These are phyloP conservation scores for Chaetoscypha palmicola DNA, from an alignment of 2,329 filamentous ascomycete species.

Conservation along the genomic window DNA sequence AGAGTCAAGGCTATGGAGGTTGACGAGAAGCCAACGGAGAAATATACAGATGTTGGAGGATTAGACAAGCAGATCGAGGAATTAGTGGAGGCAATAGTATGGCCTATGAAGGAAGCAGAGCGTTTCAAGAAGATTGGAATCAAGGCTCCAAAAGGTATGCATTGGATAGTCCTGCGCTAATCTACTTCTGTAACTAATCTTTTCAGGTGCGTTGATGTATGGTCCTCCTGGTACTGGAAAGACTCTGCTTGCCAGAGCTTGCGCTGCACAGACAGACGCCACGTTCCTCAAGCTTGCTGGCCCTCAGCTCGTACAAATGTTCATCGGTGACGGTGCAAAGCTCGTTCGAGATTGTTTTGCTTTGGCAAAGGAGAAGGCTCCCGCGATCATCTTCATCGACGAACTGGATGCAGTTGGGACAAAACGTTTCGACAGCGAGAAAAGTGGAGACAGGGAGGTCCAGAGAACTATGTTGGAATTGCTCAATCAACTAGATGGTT, in stretches of 20 bases:
- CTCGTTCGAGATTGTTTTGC: slow-evolving; percentile 96
- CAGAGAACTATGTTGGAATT: slow-evolving; percentile 98
- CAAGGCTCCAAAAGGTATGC: slow-evolving; percentile 92
- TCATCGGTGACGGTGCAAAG: slow-evolving; percentile 97
- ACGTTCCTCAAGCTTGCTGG: slow-evolving; percentile 98
- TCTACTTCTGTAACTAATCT: slow-evolving; percentile 5
- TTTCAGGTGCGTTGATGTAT: slow-evolving; percentile 89
- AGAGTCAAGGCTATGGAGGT: slow-evolving; percentile 99
- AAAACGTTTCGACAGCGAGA: slow-evolving; percentile 97
- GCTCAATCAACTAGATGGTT: slow-evolving; percentile 96
- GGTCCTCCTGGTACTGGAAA: slow-evolving; percentile 87
- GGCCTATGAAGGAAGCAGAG: slow-evolving; percentile 99
- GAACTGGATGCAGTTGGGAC: slow-evolving; percentile 97
- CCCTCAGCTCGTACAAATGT: slow-evolving; percentile 98
- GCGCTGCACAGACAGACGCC: slow-evolving; percentile 94
- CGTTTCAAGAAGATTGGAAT: slow-evolving; percentile 99
- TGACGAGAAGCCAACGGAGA: slow-evolving; percentile 98
- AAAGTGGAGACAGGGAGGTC: slow-evolving; percentile 94
- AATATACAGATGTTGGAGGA: slow-evolving; percentile 96
- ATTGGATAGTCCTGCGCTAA: slow-evolving; percentile 14
- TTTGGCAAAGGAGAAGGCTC: slow-evolving; percentile 95
- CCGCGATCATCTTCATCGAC: slow-evolving; percentile 99
- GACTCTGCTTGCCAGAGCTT: slow-evolving; percentile 87
- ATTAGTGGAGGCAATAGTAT: slow-evolving; percentile 95
- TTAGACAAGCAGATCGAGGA: slow-evolving; percentile 99